Evolutionary conservation across 2,329 filamentous ascomycete species (phyloP).

Genomic region (Myriosclerotinia curreyana): DNA sequence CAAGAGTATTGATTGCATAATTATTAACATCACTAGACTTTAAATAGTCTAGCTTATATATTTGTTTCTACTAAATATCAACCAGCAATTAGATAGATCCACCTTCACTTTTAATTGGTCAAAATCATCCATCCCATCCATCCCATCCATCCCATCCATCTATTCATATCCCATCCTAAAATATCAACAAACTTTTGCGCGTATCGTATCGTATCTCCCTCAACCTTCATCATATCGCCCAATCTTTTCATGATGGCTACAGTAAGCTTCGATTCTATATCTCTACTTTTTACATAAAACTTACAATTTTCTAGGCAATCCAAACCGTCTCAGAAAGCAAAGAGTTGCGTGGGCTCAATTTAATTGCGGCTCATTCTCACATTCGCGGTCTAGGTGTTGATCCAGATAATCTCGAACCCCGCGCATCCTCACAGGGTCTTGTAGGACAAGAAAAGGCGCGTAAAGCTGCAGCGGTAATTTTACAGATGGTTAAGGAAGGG

Average conservation of each 20-base stretch:
- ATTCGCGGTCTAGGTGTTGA: constrained; percentile 95
- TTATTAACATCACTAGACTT: not conserved
- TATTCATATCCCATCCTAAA: no score
- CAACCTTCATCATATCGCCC: not conserved
- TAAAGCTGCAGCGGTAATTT: constrained; percentile 91
- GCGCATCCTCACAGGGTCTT: constrained; percentile 81
- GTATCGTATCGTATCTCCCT: not conserved
- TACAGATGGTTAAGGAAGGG: constrained; percentile 98
- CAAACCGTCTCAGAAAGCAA: constrained; percentile 90
- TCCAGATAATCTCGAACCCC: constrained; percentile 83
- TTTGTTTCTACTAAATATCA: not conserved
- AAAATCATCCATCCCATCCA: no score
- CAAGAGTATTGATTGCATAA: no score
- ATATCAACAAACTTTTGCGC: no score
- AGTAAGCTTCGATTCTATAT: constrained; percentile 1
- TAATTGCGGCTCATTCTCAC: constrained; percentile 97
- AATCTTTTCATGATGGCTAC: constrained; percentile 15
- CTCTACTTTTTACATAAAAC: not conserved
- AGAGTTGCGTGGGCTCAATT: constrained; percentile 92
- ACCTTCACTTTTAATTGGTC: not conserved
- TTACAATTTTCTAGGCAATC: constrained; percentile 49
- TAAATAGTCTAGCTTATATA: not conserved
- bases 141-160: no score
- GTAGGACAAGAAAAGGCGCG: constrained; percentile 96
- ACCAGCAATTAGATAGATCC: not conserved